These are phyloP conservation scores for Neurospora africana DNA, from an alignment of 495 filamentous ascomycete genomes.

Conservation along the genomic window DNA sequence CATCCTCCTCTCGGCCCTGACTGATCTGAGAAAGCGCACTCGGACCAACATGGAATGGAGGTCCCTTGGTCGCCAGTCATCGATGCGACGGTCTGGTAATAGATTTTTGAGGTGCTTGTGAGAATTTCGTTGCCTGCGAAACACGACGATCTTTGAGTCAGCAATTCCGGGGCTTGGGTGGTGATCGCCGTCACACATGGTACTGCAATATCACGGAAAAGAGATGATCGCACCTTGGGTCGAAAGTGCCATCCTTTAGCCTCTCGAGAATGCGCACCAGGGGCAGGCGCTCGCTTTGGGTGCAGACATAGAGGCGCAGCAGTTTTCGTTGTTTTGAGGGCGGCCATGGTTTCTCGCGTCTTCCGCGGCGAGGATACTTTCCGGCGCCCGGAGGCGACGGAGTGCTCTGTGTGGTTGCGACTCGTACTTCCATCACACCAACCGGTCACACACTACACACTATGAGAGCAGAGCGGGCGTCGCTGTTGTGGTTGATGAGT, in stretches of 20 bases:
- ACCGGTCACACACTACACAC: neutral
- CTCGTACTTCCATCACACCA: neutral
- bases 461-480: neutral
- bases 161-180: neutral
- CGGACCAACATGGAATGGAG: constrained; percentile 21
- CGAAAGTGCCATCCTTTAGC: constrained; percentile 23
- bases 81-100: constrained; percentile 24
- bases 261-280: constrained; percentile 23
- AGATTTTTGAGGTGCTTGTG: constrained; percentile 25
- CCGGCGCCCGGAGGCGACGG: constrained; percentile 12
- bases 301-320: constrained; percentile 24
- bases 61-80: constrained; percentile 25
- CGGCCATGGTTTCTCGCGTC: constrained; percentile 27
- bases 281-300: constrained; percentile 24
- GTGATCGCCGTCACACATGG: neutral
- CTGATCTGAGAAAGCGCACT: constrained; percentile 22
- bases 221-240: constrained; percentile 18
- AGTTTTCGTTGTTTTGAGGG: constrained; percentile 22
- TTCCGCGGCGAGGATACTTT: constrained; percentile 17
- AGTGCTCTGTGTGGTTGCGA: neutral
- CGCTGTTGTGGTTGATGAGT: neutral
- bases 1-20: constrained; percentile 17
- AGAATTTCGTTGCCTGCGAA: constrained; percentile 22
- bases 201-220: neutral
- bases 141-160: neutral